Conservation (phyloP, 768 basidiomycete genomes). For the Erythrobasidium yunnanense region DNA sequence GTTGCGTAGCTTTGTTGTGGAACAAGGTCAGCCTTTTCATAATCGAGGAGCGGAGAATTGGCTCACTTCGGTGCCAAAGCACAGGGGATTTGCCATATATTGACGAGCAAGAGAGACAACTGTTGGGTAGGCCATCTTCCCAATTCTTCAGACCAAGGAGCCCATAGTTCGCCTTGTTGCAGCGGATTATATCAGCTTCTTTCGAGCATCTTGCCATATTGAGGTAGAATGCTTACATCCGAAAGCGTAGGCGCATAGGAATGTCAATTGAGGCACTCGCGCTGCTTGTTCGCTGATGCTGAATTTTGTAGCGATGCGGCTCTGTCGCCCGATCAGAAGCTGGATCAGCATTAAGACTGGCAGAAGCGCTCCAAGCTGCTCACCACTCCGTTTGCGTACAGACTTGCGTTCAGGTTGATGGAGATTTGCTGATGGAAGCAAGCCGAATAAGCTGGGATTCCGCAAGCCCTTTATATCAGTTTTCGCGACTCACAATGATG, state of each 20-base stretch:
- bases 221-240: slow-evolving; percentile 34
- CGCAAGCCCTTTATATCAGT: too few species aligned
- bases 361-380: too few species aligned
- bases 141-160: slow-evolving; percentile 27
- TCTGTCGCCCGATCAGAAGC: too few species aligned
- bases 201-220: background rate
- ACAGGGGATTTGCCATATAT: slow-evolving; percentile 39
- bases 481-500: background rate
- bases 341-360: too few species aligned
- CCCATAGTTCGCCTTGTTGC: background rate
- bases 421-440: slow-evolving; percentile 35
- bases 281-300: slow-evolving; percentile 37
- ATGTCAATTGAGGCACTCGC: slow-evolving; percentile 37
- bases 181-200: background rate
- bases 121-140: slow-evolving; percentile 38
- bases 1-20: slow-evolving; percentile 30
- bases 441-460: too few species aligned
- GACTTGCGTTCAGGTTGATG: slow-evolving; percentile 35
- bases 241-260: slow-evolving; percentile 38
- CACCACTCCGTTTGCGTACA: slow-evolving; percentile 39
- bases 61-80: slow-evolving; percentile 36
- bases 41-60: background rate
- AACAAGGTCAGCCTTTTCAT: background rate
- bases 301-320: slow-evolving; percentile 35
- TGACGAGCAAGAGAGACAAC: slow-evolving; percentile 37